These are phyloP conservation scores for Globisporangium polare DNA, from an alignment of 352 stramenopile genomes.

Conservation along the genomic window DNA sequence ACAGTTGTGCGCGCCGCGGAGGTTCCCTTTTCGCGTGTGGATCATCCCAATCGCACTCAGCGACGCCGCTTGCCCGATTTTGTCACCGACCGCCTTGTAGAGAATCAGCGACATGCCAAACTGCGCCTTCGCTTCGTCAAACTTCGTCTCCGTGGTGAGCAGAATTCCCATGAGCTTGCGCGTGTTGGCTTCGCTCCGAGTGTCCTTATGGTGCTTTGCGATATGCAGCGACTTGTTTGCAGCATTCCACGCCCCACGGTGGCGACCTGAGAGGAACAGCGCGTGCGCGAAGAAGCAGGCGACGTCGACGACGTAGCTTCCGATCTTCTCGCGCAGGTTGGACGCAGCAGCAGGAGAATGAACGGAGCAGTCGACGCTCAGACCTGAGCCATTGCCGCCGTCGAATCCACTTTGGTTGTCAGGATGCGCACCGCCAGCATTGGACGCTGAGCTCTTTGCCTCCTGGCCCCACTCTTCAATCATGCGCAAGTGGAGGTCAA, in stretches of 20 bases:
- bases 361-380: slow-evolving; percentile 19
- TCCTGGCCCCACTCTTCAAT: slow-evolving; percentile 57
- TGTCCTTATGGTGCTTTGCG: slow-evolving; percentile 70
- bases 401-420: slow-evolving; percentile 9
- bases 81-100: slow-evolving; percentile 72
- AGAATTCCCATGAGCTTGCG: slow-evolving; percentile 77
- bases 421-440: background rate
- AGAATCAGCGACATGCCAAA: slow-evolving; percentile 72
- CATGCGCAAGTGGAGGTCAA: slow-evolving; percentile 70
- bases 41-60: slow-evolving; percentile 81
- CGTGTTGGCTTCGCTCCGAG: slow-evolving; percentile 61
- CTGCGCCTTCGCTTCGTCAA: slow-evolving; percentile 78
- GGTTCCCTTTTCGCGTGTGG: slow-evolving; percentile 72
- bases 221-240: slow-evolving; percentile 73
- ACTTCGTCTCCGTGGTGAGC: slow-evolving; percentile 78
- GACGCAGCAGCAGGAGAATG: slow-evolving; percentile 1
- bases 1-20: slow-evolving; percentile 70
- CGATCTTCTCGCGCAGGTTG: slow-evolving; percentile 42
- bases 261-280: slow-evolving; percentile 67
- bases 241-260: slow-evolving; percentile 67
- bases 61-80: slow-evolving; percentile 69
- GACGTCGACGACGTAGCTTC: slow-evolving; percentile 56
- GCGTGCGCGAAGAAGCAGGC: slow-evolving; percentile 73
- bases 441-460: slow-evolving; percentile 6
- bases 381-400: background rate